Evolutionary conservation across 768 basidiomycete genomes (phyloP).

Genomic region (Flagelloscypha sp.): DNA sequence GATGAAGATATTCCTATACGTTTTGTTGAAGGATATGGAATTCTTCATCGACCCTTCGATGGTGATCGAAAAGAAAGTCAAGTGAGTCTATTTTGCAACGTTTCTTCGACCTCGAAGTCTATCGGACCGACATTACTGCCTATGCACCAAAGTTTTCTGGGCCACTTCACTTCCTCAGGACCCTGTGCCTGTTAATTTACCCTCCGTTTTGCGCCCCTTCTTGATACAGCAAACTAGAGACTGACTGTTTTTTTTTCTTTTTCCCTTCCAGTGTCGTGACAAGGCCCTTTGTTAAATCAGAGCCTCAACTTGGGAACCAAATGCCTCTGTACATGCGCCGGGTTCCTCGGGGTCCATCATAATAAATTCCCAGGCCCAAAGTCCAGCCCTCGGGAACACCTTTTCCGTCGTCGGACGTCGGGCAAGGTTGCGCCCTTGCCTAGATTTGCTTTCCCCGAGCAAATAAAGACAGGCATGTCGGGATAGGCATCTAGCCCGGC

Average conservation of each 20-base stretch:
- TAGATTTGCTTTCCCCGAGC: no score
- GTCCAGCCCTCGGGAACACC: slow-evolving; percentile 1
- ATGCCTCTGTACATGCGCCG: slow-evolving; percentile 48
- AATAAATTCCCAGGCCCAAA: slow-evolving; percentile 12
- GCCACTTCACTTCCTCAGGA: slow-evolving; percentile 6
- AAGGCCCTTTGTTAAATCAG: slow-evolving; percentile 49
- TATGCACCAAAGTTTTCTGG: background rate
- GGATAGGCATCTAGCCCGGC: no score
- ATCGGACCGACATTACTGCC: slow-evolving; percentile 7
- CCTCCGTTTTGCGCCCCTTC: background rate
- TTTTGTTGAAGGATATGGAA: slow-evolving; percentile 48
- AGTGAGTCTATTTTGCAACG: slow-evolving; percentile 33
- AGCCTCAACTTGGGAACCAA: slow-evolving; percentile 46
- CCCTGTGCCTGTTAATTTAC: slow-evolving; percentile 1
- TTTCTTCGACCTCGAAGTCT: slow-evolving; percentile 9
- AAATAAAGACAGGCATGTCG: no score
- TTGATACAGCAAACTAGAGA: no score
- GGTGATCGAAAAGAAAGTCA: slow-evolving; percentile 55
- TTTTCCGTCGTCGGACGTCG: no score
- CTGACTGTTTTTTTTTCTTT: no score
- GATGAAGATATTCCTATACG: slow-evolving; percentile 56
- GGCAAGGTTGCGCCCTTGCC: slow-evolving; percentile 1
- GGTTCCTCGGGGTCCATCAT: slow-evolving; percentile 7
- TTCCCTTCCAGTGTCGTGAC: slow-evolving; percentile 36
- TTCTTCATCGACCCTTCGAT: slow-evolving; percentile 42